Conservation (phyloP, 345 rosid species). For the Ceriops zippeliana region DNA sequence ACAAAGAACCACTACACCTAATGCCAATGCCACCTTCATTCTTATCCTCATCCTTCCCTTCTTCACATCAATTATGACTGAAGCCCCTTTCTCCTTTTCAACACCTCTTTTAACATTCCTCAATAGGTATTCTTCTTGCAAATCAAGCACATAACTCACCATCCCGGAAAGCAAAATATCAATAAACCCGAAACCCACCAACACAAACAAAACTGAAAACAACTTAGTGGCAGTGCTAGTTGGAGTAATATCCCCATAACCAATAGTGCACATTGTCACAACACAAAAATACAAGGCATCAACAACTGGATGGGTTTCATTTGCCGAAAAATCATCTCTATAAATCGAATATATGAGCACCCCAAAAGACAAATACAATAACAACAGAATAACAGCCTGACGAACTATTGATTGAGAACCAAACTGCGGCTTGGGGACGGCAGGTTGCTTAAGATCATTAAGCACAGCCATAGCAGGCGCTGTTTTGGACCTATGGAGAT, state of each 20-base stretch:
- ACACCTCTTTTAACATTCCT: conserved; percentile 48
- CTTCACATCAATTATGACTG: conserved; percentile 70
- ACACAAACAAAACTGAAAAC: conserved; percentile 78
- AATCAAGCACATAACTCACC: conserved; percentile 81
- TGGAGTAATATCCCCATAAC: conserved; percentile 89
- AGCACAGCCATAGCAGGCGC: conserved; percentile 82
- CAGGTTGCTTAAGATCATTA: conserved; percentile 37
- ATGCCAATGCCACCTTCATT: conserved; percentile 87
- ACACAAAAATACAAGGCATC: conserved; percentile 88
- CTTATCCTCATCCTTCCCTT: conserved; percentile 98
- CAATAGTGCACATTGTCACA: conserved; percentile 94
- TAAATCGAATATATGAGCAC: conserved; percentile 63
- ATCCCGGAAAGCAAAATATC: conserved; percentile 74
- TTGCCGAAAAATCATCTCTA: conserved; percentile 44
- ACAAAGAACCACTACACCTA: conserved; percentile 78
- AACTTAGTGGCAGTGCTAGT: conserved; percentile 54
- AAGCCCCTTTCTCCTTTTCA: conserved; percentile 34
- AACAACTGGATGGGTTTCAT: conserved; percentile 76
- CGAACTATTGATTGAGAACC: conserved; percentile 54
- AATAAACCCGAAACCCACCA: conserved; percentile 79
- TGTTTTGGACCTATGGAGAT: conserved; percentile 71
- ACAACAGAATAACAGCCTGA: conserved; percentile 48
- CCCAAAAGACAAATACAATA: conserved; percentile 62
- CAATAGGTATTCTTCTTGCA: conserved; percentile 75
- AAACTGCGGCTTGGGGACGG: conserved; percentile 40